Evolutionary conservation across 352 stramenopile species (phyloP).

Genomic region (Plasmopara viticola): DNA sequence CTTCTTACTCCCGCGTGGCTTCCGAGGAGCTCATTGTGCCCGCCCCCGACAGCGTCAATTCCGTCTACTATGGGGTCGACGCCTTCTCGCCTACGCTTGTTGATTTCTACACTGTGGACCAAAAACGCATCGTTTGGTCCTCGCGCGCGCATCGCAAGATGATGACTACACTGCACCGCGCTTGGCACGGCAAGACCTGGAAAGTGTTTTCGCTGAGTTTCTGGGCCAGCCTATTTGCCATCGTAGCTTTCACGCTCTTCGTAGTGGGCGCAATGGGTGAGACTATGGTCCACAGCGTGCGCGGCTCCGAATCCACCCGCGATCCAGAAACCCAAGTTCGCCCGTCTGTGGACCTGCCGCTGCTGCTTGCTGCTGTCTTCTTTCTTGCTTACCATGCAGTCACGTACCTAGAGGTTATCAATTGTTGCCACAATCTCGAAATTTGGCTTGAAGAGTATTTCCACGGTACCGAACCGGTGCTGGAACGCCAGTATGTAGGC

Average conservation of each 20-base stretch:
- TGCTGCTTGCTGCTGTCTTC: conserved; percentile 52
- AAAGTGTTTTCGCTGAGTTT: conserved; percentile 73
- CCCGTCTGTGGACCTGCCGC: conserved; percentile 47
- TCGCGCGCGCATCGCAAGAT: conserved; percentile 84
- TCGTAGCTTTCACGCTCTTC: conserved; percentile 54
- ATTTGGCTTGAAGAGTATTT: conserved; percentile 85
- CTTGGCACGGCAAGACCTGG: conserved; percentile 65
- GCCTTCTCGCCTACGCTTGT: conserved; percentile 81
- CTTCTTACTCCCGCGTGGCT: conserved; percentile 51
- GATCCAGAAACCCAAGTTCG: conserved; percentile 22
- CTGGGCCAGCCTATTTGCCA: conserved; percentile 50
- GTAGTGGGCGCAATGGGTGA: conserved; percentile 55
- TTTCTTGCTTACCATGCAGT: conserved; percentile 52
- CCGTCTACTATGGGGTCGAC: conserved; percentile 83
- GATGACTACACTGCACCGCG: conserved; percentile 80
- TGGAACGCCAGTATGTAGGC: conserved; percentile 59
- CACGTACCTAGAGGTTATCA: conserved; percentile 84
- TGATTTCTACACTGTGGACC: conserved; percentile 79
- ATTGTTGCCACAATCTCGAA: conserved; percentile 85
- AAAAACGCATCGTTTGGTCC: conserved; percentile 84
- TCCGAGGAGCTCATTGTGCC: conserved; percentile 81
- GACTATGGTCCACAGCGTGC: conserved; percentile 38
- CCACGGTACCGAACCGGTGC: conserved; percentile 58
- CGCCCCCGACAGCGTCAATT: conserved; percentile 61
- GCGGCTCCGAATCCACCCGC: conserved; percentile 20